These are phyloP conservation scores for Boletus mariae DNA, from an alignment of 1,284 basidiomycete genomes.

Conservation along the genomic window DNA sequence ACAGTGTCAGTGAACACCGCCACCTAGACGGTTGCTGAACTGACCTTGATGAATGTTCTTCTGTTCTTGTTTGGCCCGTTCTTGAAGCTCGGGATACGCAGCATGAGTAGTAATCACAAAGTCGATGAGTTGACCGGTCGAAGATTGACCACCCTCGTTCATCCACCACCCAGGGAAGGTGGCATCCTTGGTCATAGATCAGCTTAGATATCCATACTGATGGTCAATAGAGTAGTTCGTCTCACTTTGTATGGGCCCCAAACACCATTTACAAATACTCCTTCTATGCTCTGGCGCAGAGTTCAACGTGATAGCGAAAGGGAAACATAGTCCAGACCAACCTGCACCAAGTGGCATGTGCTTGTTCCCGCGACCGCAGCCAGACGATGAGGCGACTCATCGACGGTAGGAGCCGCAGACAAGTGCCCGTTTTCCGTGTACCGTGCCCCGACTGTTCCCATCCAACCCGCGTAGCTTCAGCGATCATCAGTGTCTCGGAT, in stretches of 20 bases:
- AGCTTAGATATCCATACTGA: neutral
- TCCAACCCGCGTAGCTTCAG: slow-evolving; percentile 92
- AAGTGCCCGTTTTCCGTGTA: slow-evolving; percentile 56
- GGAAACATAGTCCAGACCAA: slow-evolving; percentile 26
- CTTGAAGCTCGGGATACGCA: slow-evolving; percentile 70
- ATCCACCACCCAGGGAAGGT: slow-evolving; percentile 97
- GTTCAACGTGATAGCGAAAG: slow-evolving; percentile 1
- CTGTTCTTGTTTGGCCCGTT: slow-evolving; percentile 49
- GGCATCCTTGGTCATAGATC: slow-evolving; percentile 50
- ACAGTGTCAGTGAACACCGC: neutral
- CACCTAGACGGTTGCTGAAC: slow-evolving; percentile 4
- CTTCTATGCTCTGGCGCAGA: slow-evolving; percentile 61
- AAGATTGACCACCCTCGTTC: slow-evolving; percentile 98
- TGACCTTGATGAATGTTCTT: slow-evolving; percentile 58
- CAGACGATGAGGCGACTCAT: slow-evolving; percentile 78
- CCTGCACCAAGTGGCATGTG: slow-evolving; percentile 92
- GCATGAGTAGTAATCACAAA: slow-evolving; percentile 93
- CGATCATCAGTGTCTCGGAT: neutral
- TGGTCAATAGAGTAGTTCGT: neutral
- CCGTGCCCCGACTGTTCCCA: slow-evolving; percentile 90
- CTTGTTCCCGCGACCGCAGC: slow-evolving; percentile 95
- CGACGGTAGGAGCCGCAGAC: slow-evolving; percentile 54
- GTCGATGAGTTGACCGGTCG: slow-evolving; percentile 96
- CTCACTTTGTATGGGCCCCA: slow-evolving; percentile 93
- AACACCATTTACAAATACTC: slow-evolving; percentile 87